Conservation (phyloP, 768 basidiomycete species). For the Serendipita indica region DNA sequence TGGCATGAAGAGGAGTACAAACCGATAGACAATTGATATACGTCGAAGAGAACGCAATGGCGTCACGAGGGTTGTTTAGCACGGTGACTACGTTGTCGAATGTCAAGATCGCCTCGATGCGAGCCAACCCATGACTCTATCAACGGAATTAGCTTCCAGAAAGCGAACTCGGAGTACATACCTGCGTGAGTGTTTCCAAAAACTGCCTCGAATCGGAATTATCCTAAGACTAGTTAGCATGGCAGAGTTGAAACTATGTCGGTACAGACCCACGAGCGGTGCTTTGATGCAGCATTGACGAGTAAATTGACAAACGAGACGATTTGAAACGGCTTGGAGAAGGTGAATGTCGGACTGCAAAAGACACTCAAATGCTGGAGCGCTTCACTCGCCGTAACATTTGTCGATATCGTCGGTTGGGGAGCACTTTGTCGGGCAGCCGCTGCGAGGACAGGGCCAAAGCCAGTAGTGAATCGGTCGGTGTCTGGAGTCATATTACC, state of each 20-base stretch:
- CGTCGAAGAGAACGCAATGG: slow-evolving; percentile 45
- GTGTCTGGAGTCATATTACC: slow-evolving; percentile 9
- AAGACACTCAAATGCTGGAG: not conserved
- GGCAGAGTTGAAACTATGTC: not conserved
- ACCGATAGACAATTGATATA: slow-evolving; percentile 41
- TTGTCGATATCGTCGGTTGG: slow-evolving; percentile 11
- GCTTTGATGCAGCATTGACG: slow-evolving; percentile 13
- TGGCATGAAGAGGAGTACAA: slow-evolving; percentile 10
- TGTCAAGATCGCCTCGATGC: slow-evolving; percentile 35
- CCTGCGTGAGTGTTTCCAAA: slow-evolving; percentile 26
- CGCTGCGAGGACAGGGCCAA: slow-evolving; percentile 20
- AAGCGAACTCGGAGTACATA: slow-evolving; percentile 16
- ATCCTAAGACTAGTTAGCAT: slow-evolving; percentile 31
- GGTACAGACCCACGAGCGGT: slow-evolving; percentile 15
- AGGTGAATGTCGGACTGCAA: slow-evolving; percentile 16
- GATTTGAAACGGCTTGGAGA: slow-evolving; percentile 27
- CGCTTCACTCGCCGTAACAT: not conserved
- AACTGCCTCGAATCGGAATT: slow-evolving; percentile 32
- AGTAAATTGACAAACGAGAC: slow-evolving; percentile 29
- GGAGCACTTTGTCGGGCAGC: slow-evolving; percentile 29
- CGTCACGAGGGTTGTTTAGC: slow-evolving; percentile 23
- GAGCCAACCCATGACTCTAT: slow-evolving; percentile 36
- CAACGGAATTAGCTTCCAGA: not conserved
- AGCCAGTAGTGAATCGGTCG: slow-evolving; percentile 1
- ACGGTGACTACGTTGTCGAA: slow-evolving; percentile 30